A percentile compares a stretch with the other conserved stretches of the same genome.
Evolutionary conservation across 2,329 filamentous ascomycete genomes (phyloP).

Genomic region (Claviceps digitariae): DNA sequence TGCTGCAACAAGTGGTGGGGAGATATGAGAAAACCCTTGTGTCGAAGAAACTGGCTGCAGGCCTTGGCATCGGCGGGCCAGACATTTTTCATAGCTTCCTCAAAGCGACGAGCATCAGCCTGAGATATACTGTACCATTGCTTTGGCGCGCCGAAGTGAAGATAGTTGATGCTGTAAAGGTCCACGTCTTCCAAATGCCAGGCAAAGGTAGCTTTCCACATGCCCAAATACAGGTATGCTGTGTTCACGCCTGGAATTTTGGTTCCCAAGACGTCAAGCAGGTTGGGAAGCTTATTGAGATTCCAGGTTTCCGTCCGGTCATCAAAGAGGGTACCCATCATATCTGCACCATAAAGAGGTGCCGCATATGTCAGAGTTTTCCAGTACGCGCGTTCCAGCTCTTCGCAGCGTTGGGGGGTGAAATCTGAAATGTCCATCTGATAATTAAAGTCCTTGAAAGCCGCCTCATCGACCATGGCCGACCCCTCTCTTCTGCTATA

Average conservation of each 20-base stretch:
- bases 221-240: conserved; percentile 91
- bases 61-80: conserved; percentile 94
- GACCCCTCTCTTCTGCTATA: conserved; percentile 68
- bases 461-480: conserved; percentile 74
- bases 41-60: conserved; percentile 88
- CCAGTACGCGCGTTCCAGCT: conserved; percentile 92
- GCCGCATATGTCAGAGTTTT: conserved; percentile 91
- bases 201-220: conserved; percentile 99
- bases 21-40: conserved; percentile 96
- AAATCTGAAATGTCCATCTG: conserved; percentile 78
- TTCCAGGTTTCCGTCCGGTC: conserved; percentile 82
- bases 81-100: conserved; percentile 86
- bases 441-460: conserved; percentile 86
- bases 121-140: conserved; percentile 99
- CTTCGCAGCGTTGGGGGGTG: conserved; percentile 81
- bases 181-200: conserved; percentile 99
- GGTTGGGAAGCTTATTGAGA: conserved; percentile 81
- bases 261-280: conserved; percentile 85
- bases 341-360: conserved; percentile 90
- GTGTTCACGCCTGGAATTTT: conserved; percentile 98
- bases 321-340: conserved; percentile 89
- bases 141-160: conserved; percentile 96
- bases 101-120: conserved; percentile 82
- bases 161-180: conserved; percentile 98
- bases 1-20: conserved; percentile 75